phyloP scores from a whole-genome alignment of 2,329 filamentous ascomycete species.

The Botrytis paeoniae region DNA sequence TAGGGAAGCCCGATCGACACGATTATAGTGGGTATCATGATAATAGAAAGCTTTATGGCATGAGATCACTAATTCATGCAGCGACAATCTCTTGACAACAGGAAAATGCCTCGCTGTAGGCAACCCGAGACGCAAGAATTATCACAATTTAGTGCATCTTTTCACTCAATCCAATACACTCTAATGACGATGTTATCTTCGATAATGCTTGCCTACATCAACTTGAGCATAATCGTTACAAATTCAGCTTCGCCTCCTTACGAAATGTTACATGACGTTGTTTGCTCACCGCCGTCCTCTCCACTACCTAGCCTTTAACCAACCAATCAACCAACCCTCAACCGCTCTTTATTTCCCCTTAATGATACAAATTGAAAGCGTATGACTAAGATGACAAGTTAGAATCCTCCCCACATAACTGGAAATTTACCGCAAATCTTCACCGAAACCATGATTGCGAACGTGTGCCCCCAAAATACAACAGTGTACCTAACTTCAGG shows the following conservation, averaged over 20 bases:
- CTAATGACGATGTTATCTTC: not conserved
- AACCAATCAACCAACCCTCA: too few relatives aligned
- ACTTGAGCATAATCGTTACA: not conserved
- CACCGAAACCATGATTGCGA: not conserved
- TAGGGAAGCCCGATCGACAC: not conserved
- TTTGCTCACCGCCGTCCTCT: not conserved
- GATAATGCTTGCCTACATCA: not conserved
- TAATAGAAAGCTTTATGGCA: not conserved
- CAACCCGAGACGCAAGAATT: not conserved
- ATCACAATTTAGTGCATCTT: conserved; percentile 3
- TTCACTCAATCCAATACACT: not conserved
- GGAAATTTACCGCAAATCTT: not conserved
- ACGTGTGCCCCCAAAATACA: not conserved
- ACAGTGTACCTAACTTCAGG: not conserved
- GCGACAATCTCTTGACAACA: not conserved
- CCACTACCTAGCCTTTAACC: not conserved
- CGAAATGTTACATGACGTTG: not conserved
- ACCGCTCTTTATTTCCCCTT: not conserved
- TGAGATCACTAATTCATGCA: conserved; percentile 7
- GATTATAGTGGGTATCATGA: not conserved
- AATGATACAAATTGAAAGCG: not conserved
- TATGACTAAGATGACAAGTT: not conserved
- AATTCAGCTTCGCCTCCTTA: not conserved
- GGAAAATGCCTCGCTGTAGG: not conserved
- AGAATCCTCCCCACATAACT: not conserved